A percentile compares a stretch with the other conserved stretches of the same genome.
phyloP scores from a whole-genome alignment of 2,329 filamentous ascomycete species.

The Rhynchosporium graminicola region DNA sequence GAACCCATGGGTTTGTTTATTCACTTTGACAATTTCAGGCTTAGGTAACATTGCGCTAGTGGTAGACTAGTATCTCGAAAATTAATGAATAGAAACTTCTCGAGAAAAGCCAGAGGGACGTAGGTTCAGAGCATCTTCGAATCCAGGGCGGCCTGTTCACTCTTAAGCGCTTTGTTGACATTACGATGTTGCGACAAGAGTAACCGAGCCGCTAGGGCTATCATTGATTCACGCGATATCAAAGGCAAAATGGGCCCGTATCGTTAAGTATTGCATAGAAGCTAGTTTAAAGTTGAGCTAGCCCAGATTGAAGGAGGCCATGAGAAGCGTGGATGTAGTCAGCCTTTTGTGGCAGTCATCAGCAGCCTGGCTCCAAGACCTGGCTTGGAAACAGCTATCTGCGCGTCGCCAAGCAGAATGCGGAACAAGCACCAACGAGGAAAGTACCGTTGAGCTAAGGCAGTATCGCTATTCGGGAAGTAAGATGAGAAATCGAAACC shows the following conservation, averaged over 20 bases:
- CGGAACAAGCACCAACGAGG: no score
- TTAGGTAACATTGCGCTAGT: neutral
- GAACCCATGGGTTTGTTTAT: neutral
- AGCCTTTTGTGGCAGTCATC: no score
- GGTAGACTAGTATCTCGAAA: neutral
- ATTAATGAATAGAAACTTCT: neutral
- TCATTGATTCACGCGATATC: neutral
- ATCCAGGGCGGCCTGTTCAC: neutral
- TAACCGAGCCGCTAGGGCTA: neutral
- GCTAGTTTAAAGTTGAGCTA: no score
- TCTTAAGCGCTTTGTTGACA: slow-evolving; percentile 2
- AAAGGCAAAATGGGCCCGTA: neutral
- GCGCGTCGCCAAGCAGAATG: no score
- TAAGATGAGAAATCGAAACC: no score
- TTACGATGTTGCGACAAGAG: neutral
- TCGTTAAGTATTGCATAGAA: neutral
- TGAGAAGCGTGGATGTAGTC: no score
- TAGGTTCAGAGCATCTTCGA: neutral
- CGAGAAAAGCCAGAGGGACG: neutral
- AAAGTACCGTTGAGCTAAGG: no score
- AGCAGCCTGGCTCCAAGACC: no score
- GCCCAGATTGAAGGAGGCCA: neutral
- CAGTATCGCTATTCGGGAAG: no score
- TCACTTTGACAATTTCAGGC: neutral
- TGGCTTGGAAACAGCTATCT: no score